Percentiles rank a stretch among this genome's conserved stretches.
phyloP scores from a whole-genome alignment of 257 asterid species.

The Handroanthus guayacan region DNA sequence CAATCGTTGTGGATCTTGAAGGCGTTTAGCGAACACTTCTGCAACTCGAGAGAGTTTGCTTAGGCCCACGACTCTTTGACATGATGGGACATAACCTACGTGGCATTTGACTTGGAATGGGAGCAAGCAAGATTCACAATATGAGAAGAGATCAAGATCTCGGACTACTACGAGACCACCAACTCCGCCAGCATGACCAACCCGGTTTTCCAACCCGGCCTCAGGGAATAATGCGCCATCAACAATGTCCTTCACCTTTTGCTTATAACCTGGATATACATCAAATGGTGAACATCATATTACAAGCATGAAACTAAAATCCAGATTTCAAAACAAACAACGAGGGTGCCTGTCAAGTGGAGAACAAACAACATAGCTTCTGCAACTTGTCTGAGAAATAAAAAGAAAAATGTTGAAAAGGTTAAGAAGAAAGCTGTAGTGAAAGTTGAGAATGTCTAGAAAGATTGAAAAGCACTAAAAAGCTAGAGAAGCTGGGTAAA shows the following conservation, averaged over 20 bases:
- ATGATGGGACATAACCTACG: slow-evolving; percentile 87
- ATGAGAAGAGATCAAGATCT: slow-evolving; percentile 88
- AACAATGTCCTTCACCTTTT: slow-evolving; percentile 76
- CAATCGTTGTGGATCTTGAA: slow-evolving; percentile 84
- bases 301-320: slow-evolving; percentile 17
- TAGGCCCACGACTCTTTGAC: slow-evolving; percentile 82
- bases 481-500: too few relatives aligned
- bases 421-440: too few relatives aligned
- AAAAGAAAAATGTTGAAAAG: neutral
- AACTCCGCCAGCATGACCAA: slow-evolving; percentile 86
- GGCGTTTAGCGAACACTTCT: slow-evolving; percentile 84
- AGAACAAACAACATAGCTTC: too few relatives aligned
- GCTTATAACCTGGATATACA: slow-evolving; percentile 69
- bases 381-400: neutral
- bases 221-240: slow-evolving; percentile 91
- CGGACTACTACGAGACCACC: slow-evolving; percentile 97
- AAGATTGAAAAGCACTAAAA: too few relatives aligned
- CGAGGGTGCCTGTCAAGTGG: too few relatives aligned
- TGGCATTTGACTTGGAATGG: slow-evolving; percentile 95
- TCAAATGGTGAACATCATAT: neutral
- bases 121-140: slow-evolving; percentile 93
- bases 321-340: neutral
- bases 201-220: slow-evolving; percentile 74
- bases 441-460: too few relatives aligned
- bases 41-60: slow-evolving; percentile 96